Evolutionary conservation across 73 alveolate genomes (phyloP).

Genomic region (Tetrahymena borealis): DNA sequence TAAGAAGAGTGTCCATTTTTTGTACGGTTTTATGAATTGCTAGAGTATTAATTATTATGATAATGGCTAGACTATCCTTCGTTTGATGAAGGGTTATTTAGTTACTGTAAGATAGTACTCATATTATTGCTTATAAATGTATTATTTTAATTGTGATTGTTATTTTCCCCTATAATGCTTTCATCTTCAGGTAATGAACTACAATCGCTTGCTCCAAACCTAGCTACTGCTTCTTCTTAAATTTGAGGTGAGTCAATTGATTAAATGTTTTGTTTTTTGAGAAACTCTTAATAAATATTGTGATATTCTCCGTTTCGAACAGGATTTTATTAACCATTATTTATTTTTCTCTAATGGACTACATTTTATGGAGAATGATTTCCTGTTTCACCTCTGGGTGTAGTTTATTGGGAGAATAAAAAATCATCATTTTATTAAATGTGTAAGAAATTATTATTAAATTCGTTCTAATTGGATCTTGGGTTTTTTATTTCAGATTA

Average conservation of each 20-base stretch:
- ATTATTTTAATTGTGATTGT: not conserved
- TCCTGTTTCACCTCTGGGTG: not conserved
- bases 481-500: not conserved
- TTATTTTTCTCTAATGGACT: too few relatives aligned
- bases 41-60: not conserved
- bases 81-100: not conserved
- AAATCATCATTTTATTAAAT: not conserved
- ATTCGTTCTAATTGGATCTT: not conserved
- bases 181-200: not conserved
- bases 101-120: not conserved
- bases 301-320: not conserved
- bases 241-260: not conserved
- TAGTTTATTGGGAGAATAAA: not conserved
- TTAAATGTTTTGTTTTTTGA: not conserved
- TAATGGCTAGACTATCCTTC: not conserved
- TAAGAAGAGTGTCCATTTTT: too few relatives aligned
- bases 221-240: not conserved
- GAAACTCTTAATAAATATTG: not conserved
- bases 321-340: not conserved
- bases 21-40: not conserved
- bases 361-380: not conserved
- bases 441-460: not conserved
- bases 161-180: not conserved
- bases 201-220: not conserved
- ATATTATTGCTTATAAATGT: not conserved